These are phyloP conservation scores for Gryganskiella cystojenkinii DNA, from an alignment of 192 early-diverging fungal species.

Conservation along the genomic window DNA sequence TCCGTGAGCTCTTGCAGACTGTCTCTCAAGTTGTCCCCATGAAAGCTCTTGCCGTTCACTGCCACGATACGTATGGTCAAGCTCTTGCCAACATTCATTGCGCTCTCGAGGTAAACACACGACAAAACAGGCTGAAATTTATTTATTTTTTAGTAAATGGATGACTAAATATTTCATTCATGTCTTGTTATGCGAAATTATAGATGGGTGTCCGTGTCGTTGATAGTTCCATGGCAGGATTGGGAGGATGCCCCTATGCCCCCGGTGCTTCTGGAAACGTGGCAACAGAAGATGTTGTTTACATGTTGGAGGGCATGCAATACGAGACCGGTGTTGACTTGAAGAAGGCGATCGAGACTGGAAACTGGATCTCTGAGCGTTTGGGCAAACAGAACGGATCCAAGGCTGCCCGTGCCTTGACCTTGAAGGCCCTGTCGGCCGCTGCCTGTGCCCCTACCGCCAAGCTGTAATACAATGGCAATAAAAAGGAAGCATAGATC, in stretches of 20 bases:
- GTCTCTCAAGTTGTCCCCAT: slow-evolving; percentile 78
- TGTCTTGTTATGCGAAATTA: neutral
- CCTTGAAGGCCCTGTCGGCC: slow-evolving; percentile 35
- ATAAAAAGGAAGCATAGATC: no score
- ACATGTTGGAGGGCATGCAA: slow-evolving; percentile 89
- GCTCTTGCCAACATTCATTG: slow-evolving; percentile 93
- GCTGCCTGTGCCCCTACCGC: slow-evolving; percentile 43
- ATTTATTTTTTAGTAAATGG: neutral
- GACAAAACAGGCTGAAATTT: neutral
- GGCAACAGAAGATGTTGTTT: slow-evolving; percentile 95
- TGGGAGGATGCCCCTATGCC: slow-evolving; percentile 96
- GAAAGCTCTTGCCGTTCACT: slow-evolving; percentile 88
- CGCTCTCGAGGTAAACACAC: slow-evolving; percentile 66
- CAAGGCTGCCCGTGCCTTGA: slow-evolving; percentile 63
- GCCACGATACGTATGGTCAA: slow-evolving; percentile 98
- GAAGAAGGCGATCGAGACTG: slow-evolving; percentile 73
- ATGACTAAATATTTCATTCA: neutral
- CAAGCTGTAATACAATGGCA: slow-evolving; percentile 1
- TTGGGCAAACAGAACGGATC: slow-evolving; percentile 76
- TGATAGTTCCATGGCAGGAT: slow-evolving; percentile 91
- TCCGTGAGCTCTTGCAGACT: slow-evolving; percentile 70
- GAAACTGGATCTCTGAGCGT: slow-evolving; percentile 90
- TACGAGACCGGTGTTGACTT: slow-evolving; percentile 87
- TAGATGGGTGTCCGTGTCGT: slow-evolving; percentile 90
- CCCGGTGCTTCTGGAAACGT: slow-evolving; percentile 97